These are phyloP conservation scores for Solanum chmielewskii DNA, from an alignment of 257 asterid species.

Conservation along the genomic window DNA sequence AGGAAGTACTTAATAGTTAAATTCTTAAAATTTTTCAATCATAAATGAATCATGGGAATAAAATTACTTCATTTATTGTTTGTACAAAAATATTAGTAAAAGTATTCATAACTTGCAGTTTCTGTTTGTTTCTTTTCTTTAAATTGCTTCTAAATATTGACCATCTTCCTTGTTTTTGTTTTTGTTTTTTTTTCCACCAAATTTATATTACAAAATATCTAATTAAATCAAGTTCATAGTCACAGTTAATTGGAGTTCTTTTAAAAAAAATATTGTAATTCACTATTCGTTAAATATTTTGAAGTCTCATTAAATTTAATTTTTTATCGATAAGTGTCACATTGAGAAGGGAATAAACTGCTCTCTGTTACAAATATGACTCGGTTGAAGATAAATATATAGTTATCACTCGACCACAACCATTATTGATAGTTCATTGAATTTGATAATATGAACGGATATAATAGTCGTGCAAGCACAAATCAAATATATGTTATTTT, in stretches of 20 bases:
- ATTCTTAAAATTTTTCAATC: not conserved
- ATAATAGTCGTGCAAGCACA: not conserved
- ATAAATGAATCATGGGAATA: not conserved
- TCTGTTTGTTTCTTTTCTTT: not conserved
- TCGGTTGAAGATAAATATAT: no score
- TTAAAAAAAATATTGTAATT: rapidly evolving
- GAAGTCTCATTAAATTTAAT: no score
- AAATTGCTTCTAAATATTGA: not conserved
- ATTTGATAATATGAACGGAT: no score
- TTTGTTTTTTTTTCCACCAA: not conserved
- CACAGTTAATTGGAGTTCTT: not conserved
- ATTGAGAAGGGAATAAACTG: no score
- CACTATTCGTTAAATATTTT: not conserved
- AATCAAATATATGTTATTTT: no score
- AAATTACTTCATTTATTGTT: not conserved
- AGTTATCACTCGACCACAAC: not conserved
- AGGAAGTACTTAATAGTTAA: not conserved
- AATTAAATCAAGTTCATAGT: not conserved
- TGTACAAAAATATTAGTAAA: not conserved
- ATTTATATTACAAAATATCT: no score
- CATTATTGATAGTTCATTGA: not conserved
- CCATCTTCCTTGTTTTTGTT: not conserved
- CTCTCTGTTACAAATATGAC: not conserved
- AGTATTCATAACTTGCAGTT: not conserved
- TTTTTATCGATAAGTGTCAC: not conserved